Evolutionary conservation across 108 stramenopile species (phyloP), one percentile per base, ranked within the genome.

Genomic region (Discostella stelligeroides): DNA sequence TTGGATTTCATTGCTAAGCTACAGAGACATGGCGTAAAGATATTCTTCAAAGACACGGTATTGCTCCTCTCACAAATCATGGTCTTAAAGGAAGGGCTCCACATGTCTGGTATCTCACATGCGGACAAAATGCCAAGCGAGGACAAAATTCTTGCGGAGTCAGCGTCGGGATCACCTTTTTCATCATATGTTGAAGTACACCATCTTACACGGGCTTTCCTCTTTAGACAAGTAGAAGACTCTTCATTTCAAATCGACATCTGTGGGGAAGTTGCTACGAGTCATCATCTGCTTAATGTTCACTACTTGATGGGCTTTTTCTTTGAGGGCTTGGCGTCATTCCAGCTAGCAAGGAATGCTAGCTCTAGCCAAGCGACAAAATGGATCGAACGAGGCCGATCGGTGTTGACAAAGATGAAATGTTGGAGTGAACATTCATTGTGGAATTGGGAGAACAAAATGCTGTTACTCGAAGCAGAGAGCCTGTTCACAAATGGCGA

Each of bases 371-470:
- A 46, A 25, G 10, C 24, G n/a, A 28, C 47, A 15, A 21, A 64
- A 64, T 64, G 48, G 46, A 5, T 17, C 17, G 1, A 34, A 21
- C 27, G 30, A 30, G 63, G 63, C 2, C 46, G 50, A 20, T 25
- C 28, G 0, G 63, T 46, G 14, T 50, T 23, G 30, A 27, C n/a
- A 48, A 28, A 10, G 28, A 49, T 64, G 46, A 6, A 20, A 13
- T 45, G 18, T 20, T 39, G 27, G 30, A 28, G n/a, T 5, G 63
- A 48, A 30, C 30, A 28, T 17, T 49, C 28, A 29, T 7, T 34
- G 20, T 64, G 63, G 63, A 64, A 64, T 34, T 64, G 42, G 23
- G 47, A 64, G 47, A 64, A 50, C 48, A 64, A 64, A 48, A 0
- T 14, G n/a, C 29, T 50, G 30, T 49, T 49, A n/a, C 63, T 64